Evolutionary conservation across 1,139 yeast species (phyloP), one percentile per base, ranked within the genome.

Genomic region (Suhomyces wounanorum): DNA sequence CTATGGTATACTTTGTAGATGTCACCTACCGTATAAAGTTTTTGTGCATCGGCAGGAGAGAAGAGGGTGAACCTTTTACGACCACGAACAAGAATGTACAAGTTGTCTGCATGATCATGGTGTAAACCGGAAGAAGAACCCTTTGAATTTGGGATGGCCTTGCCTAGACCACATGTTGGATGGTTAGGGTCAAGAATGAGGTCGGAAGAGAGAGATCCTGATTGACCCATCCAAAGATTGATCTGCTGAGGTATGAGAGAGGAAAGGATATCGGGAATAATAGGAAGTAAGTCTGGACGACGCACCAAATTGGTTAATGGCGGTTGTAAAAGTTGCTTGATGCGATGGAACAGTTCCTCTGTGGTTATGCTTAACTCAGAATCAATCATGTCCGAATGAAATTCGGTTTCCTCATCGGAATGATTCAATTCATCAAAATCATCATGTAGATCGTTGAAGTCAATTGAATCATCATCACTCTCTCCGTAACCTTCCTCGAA

Each of bases 31-130:
- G 91, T 85, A 60, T 77, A 73, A 61, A 87, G 67, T 52, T 76
- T 76, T 6, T 65, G 64, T 0, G 87, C 89, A 59, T 82, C 87
- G 23, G 70, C 69, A 1, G 94, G 92, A 8, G 85, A 72, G 60
- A 76, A 84, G 3, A 87, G 57, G 0, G 91, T 85, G 62, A 87
- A 86, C 53, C 90, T 63, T 59, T 87, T 87, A n/a, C 63, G 61
- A 0, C 92, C 94, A 28, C 76, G 68, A 1, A 83, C 62, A 1
- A 87, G 77, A 2, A 86, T 70, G 62, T 87, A 87, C 39, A 86
- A 68, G 59, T 87, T 87, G 61, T 86, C 91, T 0, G 92, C 88
- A 65, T 86, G 91, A 62, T 87, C 94, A 62, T 87, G 94, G 59
- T 87, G 94, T n/a, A 87, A 67, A 0, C 94, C 94, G 0, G 91